Conservation (phyloP, 2,329 filamentous ascomycete genomes). For the Clonostachys solani region DNA sequence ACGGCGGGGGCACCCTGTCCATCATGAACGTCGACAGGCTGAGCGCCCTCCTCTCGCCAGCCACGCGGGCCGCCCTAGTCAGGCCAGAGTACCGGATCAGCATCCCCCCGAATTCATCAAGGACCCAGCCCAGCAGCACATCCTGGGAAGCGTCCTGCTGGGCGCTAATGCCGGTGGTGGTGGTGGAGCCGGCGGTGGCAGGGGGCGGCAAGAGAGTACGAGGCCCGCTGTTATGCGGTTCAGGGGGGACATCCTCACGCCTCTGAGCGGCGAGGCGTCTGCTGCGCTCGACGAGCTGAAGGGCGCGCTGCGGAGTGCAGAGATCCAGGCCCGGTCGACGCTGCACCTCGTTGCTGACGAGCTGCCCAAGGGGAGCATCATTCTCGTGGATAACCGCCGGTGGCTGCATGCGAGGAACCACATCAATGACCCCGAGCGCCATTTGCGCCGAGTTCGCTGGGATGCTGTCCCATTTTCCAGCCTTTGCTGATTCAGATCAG, state of each 20-base stretch:
- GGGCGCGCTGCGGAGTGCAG: slow-evolving; percentile 6
- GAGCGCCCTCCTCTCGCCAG: slow-evolving; percentile 13
- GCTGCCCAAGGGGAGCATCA: slow-evolving; percentile 17
- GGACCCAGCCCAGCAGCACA: slow-evolving; percentile 5
- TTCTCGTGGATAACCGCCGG: slow-evolving; percentile 25
- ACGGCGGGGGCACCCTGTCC: slow-evolving; percentile 33
- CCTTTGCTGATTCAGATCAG: too few relatives aligned
- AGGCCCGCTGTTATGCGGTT: slow-evolving; percentile 16
- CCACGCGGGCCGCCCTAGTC: slow-evolving; percentile 11
- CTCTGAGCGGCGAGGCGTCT: slow-evolving; percentile 13
- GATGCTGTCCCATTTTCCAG: slow-evolving; percentile 17
- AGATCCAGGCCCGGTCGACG: slow-evolving; percentile 6
- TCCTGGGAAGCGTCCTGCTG: slow-evolving; percentile 12
- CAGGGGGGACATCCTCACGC: slow-evolving; percentile 21
- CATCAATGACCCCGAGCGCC: slow-evolving; percentile 23
- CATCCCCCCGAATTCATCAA: slow-evolving; percentile 29
- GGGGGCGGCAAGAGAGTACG: too few relatives aligned
- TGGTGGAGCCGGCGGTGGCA: neutral
- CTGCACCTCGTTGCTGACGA: slow-evolving; percentile 16
- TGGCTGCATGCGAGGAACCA: slow-evolving; percentile 26
- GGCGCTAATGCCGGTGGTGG: slow-evolving; percentile 3
- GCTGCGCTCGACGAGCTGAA: slow-evolving; percentile 17
- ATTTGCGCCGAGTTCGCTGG: slow-evolving; percentile 27
- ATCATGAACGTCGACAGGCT: slow-evolving; percentile 25
- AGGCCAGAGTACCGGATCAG: slow-evolving; percentile 21